A percentile compares a stretch with the other conserved stretches of the same genome.
Evolutionary conservation across 257 asterid species (phyloP).

Genomic region (Jasminum sambac): DNA sequence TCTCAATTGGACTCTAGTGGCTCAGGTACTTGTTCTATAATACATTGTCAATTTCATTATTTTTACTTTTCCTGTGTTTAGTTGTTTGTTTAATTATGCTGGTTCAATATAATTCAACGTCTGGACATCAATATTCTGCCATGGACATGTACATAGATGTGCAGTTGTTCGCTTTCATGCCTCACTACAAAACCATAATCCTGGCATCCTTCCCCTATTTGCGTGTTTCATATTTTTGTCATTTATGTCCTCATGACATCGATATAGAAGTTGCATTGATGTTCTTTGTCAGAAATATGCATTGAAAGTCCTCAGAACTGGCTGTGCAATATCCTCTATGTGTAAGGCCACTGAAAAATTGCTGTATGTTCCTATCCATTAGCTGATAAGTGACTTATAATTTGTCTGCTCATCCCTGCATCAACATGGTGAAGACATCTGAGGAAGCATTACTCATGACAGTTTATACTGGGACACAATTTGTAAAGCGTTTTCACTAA

Average conservation of each 20-base stretch:
- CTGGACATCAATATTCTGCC: conserved; percentile 9
- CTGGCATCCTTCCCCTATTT: not conserved
- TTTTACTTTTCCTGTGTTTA: not conserved
- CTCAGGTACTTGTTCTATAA: conserved; percentile 39
- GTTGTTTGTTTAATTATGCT: conserved; percentile 17
- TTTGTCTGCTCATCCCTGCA: conserved; percentile 1
- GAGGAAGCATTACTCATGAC: conserved; percentile 1
- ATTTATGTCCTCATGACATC: not conserved
- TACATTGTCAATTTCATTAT: conserved; percentile 3
- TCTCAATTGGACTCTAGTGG: conserved; percentile 58
- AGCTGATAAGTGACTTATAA: conserved; percentile 3
- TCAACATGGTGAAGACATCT: conserved; percentile 15
- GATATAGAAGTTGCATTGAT: too few species aligned
- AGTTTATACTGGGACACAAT: conserved; percentile 1
- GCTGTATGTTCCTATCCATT: conserved; percentile 1
- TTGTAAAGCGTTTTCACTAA: conserved; percentile 7
- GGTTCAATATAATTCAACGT: not conserved
- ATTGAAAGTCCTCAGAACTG: not conserved
- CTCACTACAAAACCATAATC: not conserved
- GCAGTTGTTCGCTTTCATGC: conserved; percentile 16
- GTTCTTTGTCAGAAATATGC: not conserved
- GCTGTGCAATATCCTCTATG: not conserved
- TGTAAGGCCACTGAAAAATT: not conserved
- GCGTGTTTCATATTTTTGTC: conserved; percentile 6
- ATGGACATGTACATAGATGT: conserved; percentile 11